Evolutionary conservation across 768 basidiomycete genomes (phyloP).

Genomic region (Agaricus bisporus): DNA sequence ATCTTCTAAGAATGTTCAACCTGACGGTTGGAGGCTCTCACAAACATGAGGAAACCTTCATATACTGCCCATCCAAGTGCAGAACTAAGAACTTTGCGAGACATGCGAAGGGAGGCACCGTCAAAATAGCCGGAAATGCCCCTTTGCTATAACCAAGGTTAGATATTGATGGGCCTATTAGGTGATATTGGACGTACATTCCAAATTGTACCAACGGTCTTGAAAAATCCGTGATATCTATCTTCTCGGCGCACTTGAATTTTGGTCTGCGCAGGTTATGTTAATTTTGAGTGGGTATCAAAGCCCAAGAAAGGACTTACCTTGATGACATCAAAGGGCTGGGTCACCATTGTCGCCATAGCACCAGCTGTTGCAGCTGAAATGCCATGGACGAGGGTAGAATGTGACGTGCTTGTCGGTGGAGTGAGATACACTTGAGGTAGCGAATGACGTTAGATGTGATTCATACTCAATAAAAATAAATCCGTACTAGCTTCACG

Average conservation of each 20-base stretch:
- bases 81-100: conserved; percentile 84
- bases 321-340: conserved; percentile 94
- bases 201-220: conserved; percentile 64
- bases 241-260: conserved; percentile 84
- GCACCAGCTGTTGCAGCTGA: conserved; percentile 79
- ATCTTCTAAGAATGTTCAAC: conserved; percentile 1
- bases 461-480: conserved; percentile 4
- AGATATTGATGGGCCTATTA: not conserved
- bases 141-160: conserved; percentile 51
- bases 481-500: conserved; percentile 52
- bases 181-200: conserved; percentile 37
- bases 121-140: conserved; percentile 81
- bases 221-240: conserved; percentile 64
- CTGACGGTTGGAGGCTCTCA: conserved; percentile 17
- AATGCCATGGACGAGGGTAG: conserved; percentile 50
- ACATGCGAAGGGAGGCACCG: conserved; percentile 75
- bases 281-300: not conserved
- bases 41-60: conserved; percentile 66
- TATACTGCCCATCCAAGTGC: conserved; percentile 91
- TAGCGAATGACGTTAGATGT: conserved; percentile 3
- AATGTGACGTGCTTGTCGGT: conserved; percentile 37
- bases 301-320: conserved; percentile 28
- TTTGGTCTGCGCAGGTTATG: conserved; percentile 54
- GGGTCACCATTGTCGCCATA: conserved; percentile 79
- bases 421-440: conserved; percentile 34